Evolutionary conservation across 768 basidiomycete species (phyloP), one percentile per base, ranked within the genome.

Genomic region (Termitomyces sp.): DNA sequence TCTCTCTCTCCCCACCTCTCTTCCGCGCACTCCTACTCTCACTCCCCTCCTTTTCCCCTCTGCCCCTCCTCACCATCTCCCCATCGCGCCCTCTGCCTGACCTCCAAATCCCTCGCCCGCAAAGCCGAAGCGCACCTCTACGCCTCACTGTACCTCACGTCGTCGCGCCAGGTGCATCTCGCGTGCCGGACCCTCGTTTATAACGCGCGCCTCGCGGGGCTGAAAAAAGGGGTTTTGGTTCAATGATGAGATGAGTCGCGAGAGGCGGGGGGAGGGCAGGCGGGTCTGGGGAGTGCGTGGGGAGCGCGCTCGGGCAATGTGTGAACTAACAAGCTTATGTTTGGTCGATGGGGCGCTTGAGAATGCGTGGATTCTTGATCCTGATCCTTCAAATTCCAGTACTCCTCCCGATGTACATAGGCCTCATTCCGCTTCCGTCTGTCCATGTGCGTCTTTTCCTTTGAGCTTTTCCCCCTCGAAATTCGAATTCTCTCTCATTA

Each of bases 341-440:
- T 10, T 46, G 4, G 29, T 31, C 29, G 45, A 46, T 12, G 29
- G 4, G 1, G 45, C 29, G 14, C 44, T 46, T 1, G 17, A n/a
- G 3, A 31, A 46, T 19, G 5, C 29, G 14, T 46, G 45, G 45
- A 3, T 46, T 11, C 29, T 46, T n/a, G 45, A n/a, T 14, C 12
- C 41, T 5, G 12, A 10, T 21, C 32, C 1, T 52, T 64, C 46
- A 54, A 71, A 16, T 84, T 84, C 69, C 77, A 77, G 53, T n/a
- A n/a, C n/a, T n/a, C n/a, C n/a, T n/a, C 5, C 54, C 73, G 5
- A 51, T 51, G 19, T 68, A 73, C 54, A 25, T 73, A 21, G 72
- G 73, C 0, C 44, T 69, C 17, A 57, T 74, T 9, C 65, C 69
- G 2, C 68, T 72, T 47, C 69, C 73, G 0, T 58, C 68, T 41